Conservation (phyloP, 2,329 filamentous ascomycete species). For the Alternaria infectoria region DNA sequence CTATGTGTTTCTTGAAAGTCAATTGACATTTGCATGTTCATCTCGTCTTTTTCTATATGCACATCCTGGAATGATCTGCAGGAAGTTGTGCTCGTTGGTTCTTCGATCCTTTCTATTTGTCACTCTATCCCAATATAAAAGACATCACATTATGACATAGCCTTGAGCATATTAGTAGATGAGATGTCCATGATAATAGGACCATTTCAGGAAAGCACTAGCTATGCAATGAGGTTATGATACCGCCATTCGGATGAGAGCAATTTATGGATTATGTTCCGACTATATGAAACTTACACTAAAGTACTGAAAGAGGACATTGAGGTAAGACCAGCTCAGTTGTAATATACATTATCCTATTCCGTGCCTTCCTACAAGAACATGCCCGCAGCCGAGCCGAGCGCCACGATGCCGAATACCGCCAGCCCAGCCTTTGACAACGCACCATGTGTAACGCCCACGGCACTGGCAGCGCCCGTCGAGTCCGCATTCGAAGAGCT, state of each 20-base stretch:
- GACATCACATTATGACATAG: background rate
- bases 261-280: no score
- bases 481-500: background rate
- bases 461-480: constrained; percentile 4
- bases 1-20: constrained; percentile 24
- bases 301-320: background rate
- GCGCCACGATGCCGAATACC: constrained; percentile 12
- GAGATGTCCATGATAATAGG: background rate
- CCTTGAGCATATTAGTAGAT: background rate
- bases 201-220: background rate
- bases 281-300: background rate
- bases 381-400: constrained; percentile 15
- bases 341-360: background rate
- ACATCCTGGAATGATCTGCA: background rate
- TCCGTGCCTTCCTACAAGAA: constrained; percentile 1
- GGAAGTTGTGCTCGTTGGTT: background rate
- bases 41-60: background rate
- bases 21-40: constrained; percentile 25
- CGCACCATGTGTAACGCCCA: background rate
- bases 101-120: background rate
- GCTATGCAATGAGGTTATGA: background rate
- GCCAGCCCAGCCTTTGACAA: constrained; percentile 9
- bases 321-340: background rate
- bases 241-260: background rate
- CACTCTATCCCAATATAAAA: background rate